Evolutionary conservation across 2,329 filamentous ascomycete species (phyloP).

Genomic region (Endothia cerciana): DNA sequence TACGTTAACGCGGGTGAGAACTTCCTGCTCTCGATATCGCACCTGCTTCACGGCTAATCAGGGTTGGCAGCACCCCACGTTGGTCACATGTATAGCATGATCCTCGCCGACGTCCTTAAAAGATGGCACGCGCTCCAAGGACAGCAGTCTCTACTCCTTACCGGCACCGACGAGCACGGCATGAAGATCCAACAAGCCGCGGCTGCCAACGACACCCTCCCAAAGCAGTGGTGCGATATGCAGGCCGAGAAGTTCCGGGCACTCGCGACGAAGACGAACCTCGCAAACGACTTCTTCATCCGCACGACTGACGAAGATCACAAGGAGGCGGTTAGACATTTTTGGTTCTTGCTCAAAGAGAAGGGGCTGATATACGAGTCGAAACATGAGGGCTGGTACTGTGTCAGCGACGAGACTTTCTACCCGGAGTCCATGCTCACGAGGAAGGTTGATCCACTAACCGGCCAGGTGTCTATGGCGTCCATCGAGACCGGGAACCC

Average conservation of each 20-base stretch:
- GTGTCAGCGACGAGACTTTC: conserved; percentile 94
- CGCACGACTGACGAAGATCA: conserved; percentile 87
- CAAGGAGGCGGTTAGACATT: conserved; percentile 81
- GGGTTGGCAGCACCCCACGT: conserved; percentile 76
- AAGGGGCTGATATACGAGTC: conserved; percentile 80
- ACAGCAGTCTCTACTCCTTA: conserved; percentile 73
- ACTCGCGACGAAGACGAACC: conserved; percentile 69
- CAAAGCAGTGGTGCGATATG: conserved; percentile 86
- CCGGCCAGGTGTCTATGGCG: conserved; percentile 80
- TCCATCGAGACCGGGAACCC: conserved; percentile 87
- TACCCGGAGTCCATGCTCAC: conserved; percentile 80
- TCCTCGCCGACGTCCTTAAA: conserved; percentile 89
- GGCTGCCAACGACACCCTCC: conserved; percentile 67
- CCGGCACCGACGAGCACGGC: conserved; percentile 96
- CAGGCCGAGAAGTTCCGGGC: conserved; percentile 79
- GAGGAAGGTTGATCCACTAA: conserved; percentile 74
- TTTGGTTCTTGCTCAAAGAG: conserved; percentile 82
- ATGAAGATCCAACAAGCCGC: conserved; percentile 96
- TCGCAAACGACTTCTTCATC: conserved; percentile 85
- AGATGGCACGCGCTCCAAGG: conserved; percentile 84
- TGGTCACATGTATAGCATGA: conserved; percentile 91
- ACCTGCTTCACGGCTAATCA: conserved; percentile 32
- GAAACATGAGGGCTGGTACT: conserved; percentile 95
- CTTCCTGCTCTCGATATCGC: conserved; percentile 5
- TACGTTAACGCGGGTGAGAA: conserved; percentile 90